A percentile compares a stretch with the other conserved stretches of the same genome.
Evolutionary conservation across 352 stramenopile species (phyloP).

Genomic region (Phytophthora pluvialis): DNA sequence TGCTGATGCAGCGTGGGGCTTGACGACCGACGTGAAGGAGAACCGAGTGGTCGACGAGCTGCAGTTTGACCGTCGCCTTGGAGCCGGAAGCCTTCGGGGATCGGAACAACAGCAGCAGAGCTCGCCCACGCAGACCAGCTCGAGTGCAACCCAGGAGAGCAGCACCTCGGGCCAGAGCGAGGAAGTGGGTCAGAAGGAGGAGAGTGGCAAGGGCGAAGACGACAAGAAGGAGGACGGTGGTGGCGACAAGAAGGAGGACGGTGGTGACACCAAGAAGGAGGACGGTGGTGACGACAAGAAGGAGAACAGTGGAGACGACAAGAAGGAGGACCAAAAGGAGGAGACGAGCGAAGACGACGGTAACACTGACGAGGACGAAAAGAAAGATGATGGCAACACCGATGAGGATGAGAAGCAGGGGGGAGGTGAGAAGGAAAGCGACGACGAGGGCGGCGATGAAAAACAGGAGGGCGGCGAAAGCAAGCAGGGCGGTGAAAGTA

Average conservation of each 20-base stretch:
- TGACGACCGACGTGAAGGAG: constrained; percentile 9
- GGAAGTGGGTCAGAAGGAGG: constrained; percentile 5
- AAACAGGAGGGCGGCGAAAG: constrained; percentile 8
- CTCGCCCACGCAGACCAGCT: background rate
- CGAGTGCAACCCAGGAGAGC: constrained; percentile 8
- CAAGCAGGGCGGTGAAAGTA: background rate
- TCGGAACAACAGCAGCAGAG: constrained; percentile 23
- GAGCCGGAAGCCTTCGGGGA: constrained; percentile 24
- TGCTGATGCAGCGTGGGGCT: constrained; percentile 11
- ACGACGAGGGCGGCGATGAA: background rate
- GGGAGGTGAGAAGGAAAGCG: background rate
- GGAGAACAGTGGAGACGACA: background rate
- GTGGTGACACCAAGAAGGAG: constrained; percentile 11
- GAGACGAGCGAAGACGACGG: constrained; percentile 2
- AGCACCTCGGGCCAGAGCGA: constrained; percentile 8
- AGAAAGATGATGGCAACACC: constrained; percentile 10
- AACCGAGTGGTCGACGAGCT: background rate
- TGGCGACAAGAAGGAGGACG: constrained; percentile 4
- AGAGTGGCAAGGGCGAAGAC: background rate
- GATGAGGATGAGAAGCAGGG: constrained; percentile 10
- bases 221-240: constrained; percentile 4
- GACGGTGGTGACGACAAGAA: constrained; percentile 4
- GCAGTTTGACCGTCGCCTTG: constrained; percentile 16
- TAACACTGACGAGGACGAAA: constrained; percentile 6
- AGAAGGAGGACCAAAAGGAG: background rate